Evolutionary conservation across 441 rosid species (phyloP), one percentile per base, ranked within the genome.

Genomic region (Arabidopsis lyrata): DNA sequence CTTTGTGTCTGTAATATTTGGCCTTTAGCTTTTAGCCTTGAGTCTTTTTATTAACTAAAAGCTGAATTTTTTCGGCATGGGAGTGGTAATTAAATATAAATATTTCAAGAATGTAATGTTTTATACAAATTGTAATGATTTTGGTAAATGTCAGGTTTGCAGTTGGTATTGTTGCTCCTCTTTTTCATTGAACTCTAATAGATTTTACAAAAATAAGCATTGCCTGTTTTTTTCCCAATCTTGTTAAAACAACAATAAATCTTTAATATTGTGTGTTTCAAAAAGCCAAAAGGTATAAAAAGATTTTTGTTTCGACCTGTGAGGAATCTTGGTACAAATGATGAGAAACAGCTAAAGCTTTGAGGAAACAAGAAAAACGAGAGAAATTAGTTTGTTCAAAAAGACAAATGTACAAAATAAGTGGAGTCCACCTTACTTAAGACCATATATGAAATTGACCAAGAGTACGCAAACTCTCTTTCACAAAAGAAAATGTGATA

Each of bases 281-380:
- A 68, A 60, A 60, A 22, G 73, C 58, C 14, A 34, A 41, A 75
- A 10, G 22, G 57, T n/a, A n/a, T 16, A 8, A 18, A 56, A 68
- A 14, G 68, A 18, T 10, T 61, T 68, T 61, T 68, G 75, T 62
- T 55, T 76, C 6, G 41, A 64, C 76, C 67, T 68, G 48, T 35
- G 56, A 65, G 59, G 84, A 80, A 72, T 67, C 73, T 81, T 66
- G 48, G 70, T 67, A 71, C 68, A 73, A 73, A 78, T 74, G 67
- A 79, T 74, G 80, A 73, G 67, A 35, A 83, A 83, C 86, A 79
- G 90, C 83, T 81, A 82, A 81, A 42, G 68, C 62, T 66, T 66
- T 20, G 67, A 59, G 32, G 68, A 52, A 66, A 57, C 53, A 47
- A 24, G 44, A 14, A 18, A 75, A 47, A 48, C 44, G 29, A 57